These are phyloP conservation scores for Trypanosoma boissoni DNA, from an alignment of 208 protist genomes.

Conservation along the genomic window DNA sequence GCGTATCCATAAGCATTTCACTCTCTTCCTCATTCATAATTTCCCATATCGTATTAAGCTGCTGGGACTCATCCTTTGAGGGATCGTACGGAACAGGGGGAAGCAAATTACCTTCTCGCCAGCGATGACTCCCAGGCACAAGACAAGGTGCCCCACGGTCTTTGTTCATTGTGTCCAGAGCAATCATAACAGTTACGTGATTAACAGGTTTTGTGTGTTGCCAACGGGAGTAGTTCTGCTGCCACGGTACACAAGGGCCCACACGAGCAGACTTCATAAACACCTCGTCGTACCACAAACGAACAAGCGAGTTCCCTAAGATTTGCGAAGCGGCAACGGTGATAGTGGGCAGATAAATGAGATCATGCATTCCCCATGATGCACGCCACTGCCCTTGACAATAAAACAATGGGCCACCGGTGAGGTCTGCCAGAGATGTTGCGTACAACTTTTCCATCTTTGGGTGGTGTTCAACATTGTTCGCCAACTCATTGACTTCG, in stretches of 20 bases:
- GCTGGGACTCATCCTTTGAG: conserved; percentile 54
- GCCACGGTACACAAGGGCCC: conserved; percentile 78
- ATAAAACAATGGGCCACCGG: conserved; percentile 76
- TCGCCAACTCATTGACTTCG: conserved; percentile 76
- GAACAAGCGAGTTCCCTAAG: conserved; percentile 72
- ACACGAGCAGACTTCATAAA: conserved; percentile 70
- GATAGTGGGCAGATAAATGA: conserved; percentile 75
- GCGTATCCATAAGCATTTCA: conserved; percentile 80
- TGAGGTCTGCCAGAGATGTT: conserved; percentile 74
- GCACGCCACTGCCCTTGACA: conserved; percentile 84
- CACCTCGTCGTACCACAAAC: conserved; percentile 85
- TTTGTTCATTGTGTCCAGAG: conserved; percentile 80
- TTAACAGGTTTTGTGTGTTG: conserved; percentile 69
- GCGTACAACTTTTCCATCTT: conserved; percentile 79
- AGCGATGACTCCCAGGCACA: conserved; percentile 79
- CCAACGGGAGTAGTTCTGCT: conserved; percentile 83
- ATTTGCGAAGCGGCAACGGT: conserved; percentile 81
- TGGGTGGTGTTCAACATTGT: conserved; percentile 84
- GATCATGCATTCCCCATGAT: conserved; percentile 82
- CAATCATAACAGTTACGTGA: conserved; percentile 71
- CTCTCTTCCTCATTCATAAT: conserved; percentile 72
- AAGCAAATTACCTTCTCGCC: conserved; percentile 67
- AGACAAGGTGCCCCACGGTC: conserved; percentile 81
- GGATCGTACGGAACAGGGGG: conserved; percentile 72
- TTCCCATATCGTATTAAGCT: conserved; percentile 85